Base-by-base conservation (phyloP, 2,329 filamentous ascomycete genomes). In the Emergomyces pasteurianus region DNA sequence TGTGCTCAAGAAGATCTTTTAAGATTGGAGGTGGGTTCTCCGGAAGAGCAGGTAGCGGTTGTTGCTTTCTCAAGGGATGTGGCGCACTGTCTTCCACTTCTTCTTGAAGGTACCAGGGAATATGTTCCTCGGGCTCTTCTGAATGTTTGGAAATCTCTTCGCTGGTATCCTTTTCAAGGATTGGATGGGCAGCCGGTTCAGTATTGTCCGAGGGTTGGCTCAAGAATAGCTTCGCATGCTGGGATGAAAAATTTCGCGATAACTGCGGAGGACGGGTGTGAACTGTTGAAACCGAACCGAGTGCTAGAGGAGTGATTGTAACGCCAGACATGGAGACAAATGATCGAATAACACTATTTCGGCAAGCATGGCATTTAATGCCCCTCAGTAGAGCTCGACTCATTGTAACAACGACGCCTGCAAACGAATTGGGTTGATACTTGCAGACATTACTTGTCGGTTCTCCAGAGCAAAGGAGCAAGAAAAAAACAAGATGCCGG, bases 81-180 rank as follows among this genome's bases (percentile, higher is more conserved):
- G 76, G 70, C 38, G 75, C 70, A 9, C 71, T 63, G 7, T 68
- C 64, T 14, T 77, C 73, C 6, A 75, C 68, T 63, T 89, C 82
- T 65, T 89, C 85, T 70, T 94, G 86, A 26, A 74, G 58, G 43
- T 58, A 58, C 94, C 94, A 97, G 6, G 89, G 89, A 8, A 85
- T 73, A 59, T 73, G 70, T 23, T 65, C 58, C 9, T 67, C 58
- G 14, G 43, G 14, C 6, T 64, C 58, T 14, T 61, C 61, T 46
- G 10, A 40, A 28, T 31, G 46, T 43, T 62, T 54, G 16, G 18
- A 9, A 14, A 21, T 54, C 16, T 59, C 58, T 40, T 52, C 23
- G 8, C 14, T 16, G 16, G 1, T 36, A 8, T 21, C 4, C 18
- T 46, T 54, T 46, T 52, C 46, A 36, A 43, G 2, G 10, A 50